Evolutionary conservation across 2,329 filamentous ascomycete genomes (phyloP), one percentile per base, ranked within the genome.

Genomic region (Sclerotinia spermophila): DNA sequence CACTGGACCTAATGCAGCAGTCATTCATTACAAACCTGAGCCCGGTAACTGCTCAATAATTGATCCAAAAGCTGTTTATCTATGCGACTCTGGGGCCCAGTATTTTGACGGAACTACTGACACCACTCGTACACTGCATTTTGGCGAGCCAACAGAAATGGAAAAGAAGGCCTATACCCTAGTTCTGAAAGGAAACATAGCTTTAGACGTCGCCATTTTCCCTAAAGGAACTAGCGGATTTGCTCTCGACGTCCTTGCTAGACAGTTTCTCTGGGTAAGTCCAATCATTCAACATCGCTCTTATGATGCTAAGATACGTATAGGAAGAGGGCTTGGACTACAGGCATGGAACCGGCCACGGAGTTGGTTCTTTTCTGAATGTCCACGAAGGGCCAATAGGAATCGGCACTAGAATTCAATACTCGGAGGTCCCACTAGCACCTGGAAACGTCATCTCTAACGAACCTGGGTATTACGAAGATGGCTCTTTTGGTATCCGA

Each of bases 311-410:
- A 69, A 73, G 44, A 45, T 35, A 64, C 42, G 30, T 45, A 64
- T 71, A 87, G 86, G 83, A 84, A 78, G 86, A 95, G 78, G 96
- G 96, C 0, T 85, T 99, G 19, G 96, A 99, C 79, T 99, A 97
- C 81, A 89, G 96, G 51, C 96, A 99, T 79, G 96, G 96, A 70
- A 99, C 96, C 6, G 96, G 96, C 15, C 96, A 99, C 79, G 96
- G 96, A 58, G 92, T 99, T 48, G 96, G 96, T 40, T 97, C 94
- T 1, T 99, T 91, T 81, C 83, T 99, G 77, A 99, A 99, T 75
- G 96, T 99, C 0, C 96, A 99, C 79, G 96, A 99, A 82, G 96
- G 96, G 0, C 96, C 96, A 1, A 97, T 99, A 73, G 96, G 96
- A 30, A 96, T 99, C 72, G 96, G 96, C 40, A 97, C 94, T 15